Base-by-base conservation (phyloP, 345 rosid species). In the Aurinia saxatilis region DNA sequence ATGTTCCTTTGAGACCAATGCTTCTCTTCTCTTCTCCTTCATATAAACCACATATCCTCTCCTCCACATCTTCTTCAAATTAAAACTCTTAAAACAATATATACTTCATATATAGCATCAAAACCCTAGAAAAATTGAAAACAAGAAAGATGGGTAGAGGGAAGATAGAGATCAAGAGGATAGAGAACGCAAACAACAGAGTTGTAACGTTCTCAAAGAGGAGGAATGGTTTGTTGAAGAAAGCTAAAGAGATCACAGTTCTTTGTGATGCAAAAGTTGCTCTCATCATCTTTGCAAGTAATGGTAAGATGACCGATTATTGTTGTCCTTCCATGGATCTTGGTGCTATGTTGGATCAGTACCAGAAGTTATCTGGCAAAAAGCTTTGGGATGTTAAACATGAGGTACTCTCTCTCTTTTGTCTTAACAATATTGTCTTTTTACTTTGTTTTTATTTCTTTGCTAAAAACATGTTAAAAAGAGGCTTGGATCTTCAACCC, bases 361-460 rank as follows among this genome's bases (percentile, higher is more conserved):
- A 93, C 51, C 96, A 90, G 56, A 86, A 79, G 62, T 77, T 73
- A 52, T 81, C 88, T 53, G 90, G 95, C 44, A 81, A 87, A 63
- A 87, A 80, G 77, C 50, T 93, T 41, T 90, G 99, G 99, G 96
- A 93, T 78, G 88, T 85, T 49, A 90, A 87, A 70, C 99, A 90
- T 79, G 97, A 93, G 97, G 99, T 93, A 46, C n/a, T 42, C 15
- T 65, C 36, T 18, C 38, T 54, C 1, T 16, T 37, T 19, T 4
- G n/a, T n/a, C n/a, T n/a, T n/a, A n/a, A n/a, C n/a, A n/a, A n/a
- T n/a, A 47, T 38, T 9, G 61, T 25, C 5, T 27, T 27, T 27
- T 27, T 21, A 2, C 4, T 21, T 27, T 5, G 30, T 27, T 6
- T 40, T 38, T 55, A 21, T 70, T 51, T 48, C 36, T 76, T 84